Base-by-base conservation (phyloP, 148 eudicot species). In the Gaultheria prostrata region DNA sequence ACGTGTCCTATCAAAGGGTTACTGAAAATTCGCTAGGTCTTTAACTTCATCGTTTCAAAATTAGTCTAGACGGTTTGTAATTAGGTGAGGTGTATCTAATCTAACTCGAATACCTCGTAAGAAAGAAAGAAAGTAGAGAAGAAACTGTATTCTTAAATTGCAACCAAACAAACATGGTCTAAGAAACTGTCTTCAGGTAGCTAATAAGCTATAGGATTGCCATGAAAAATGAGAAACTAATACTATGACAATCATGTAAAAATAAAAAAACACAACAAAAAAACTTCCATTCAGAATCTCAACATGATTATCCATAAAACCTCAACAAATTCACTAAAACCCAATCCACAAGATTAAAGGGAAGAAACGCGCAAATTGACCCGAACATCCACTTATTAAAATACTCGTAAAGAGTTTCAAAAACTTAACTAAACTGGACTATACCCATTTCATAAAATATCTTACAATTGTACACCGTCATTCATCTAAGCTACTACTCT, bases 381-480 rank as follows among this genome's bases (percentile, higher is more conserved):
- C 0, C 0, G 0, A 0, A 39, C 43, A 5, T 39, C 0, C 43
- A 6, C 0, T 39, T 39, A 39, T 39, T 39, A 39, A 39, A 33
- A 39, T 4, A 39, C 43, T 39, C 4, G 43, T 39, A 39, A 39
- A 26, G 48, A 67, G 13, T 24, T 69, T 33, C 45, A 33, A n/a
- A 28, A 50, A 70, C 33, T 81, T 14, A 15, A 53, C 78, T 51
- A 35, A 82, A 51, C 51, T 82, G 56, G 17, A 26, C 48, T 82
- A 67, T 67, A 72, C 54, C 76, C 56, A 80, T 75, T 82, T 61
- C 67, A 85, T 81, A 82, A 6, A 59, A 15, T 81, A 48, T 39
- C n/a, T 78, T 83, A 79, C 77, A 72, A 53, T 75, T 86, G 81
- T 80, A 83, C 86, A 80, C 17, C 13, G 9, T 33, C 35, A n/a